Evolutionary conservation across 2,329 filamentous ascomycete genomes (phyloP).

Genomic region (Phoma sp.): DNA sequence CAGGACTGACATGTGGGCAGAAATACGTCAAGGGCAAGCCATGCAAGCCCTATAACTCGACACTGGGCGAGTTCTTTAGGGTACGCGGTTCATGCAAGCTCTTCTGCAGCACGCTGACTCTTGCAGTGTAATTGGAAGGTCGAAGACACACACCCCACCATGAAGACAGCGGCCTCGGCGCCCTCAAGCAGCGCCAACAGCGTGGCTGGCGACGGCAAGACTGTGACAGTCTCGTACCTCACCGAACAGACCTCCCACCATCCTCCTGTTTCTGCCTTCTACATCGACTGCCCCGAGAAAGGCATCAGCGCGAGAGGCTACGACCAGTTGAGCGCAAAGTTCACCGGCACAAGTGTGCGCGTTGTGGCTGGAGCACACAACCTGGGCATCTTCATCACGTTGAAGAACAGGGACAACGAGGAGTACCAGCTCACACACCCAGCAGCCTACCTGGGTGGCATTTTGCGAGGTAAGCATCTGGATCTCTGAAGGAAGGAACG

Average conservation of each 20-base stretch:
- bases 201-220: constrained; percentile 52
- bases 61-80: constrained; percentile 95
- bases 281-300: constrained; percentile 88
- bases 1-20: constrained; percentile 48
- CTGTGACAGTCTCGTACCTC: constrained; percentile 85
- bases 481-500: not conserved
- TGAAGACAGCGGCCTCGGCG: constrained; percentile 53
- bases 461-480: constrained; percentile 68
- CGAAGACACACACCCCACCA: constrained; percentile 74
- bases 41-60: constrained; percentile 99
- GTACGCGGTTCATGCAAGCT: constrained; percentile 55
- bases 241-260: constrained; percentile 99
- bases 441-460: constrained; percentile 86
- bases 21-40: constrained; percentile 99
- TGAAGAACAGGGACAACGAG: constrained; percentile 81
- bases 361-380: constrained; percentile 93
- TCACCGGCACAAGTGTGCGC: constrained; percentile 92
- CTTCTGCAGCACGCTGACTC: constrained; percentile 21
- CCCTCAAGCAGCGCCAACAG: constrained; percentile 45
- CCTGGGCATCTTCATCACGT: constrained; percentile 89
- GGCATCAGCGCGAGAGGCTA: constrained; percentile 88
- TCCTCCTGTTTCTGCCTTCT: constrained; percentile 95
- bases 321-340: constrained; percentile 96
- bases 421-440: constrained; percentile 96
- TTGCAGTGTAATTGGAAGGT: constrained; percentile 91